Percentiles rank a stretch among this genome's conserved stretches.
Conservation (phyloP, 768 basidiomycete species). For the Mycena rebaudengoi region DNA sequence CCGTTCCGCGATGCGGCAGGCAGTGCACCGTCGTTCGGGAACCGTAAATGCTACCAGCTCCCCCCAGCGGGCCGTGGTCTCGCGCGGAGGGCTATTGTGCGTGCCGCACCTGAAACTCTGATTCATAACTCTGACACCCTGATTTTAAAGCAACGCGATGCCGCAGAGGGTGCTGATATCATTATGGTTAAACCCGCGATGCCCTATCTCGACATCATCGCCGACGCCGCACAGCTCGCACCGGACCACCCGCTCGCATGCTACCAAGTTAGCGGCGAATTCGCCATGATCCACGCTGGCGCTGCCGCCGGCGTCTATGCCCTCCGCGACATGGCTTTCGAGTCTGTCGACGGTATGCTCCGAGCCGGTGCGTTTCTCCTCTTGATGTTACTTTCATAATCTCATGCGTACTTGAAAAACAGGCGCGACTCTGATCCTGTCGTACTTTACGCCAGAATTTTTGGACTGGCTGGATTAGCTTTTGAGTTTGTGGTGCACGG, state of each 20-base stretch:
- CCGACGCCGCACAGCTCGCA: conserved; percentile 83
- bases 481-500: too few relatives aligned
- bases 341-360: conserved; percentile 90
- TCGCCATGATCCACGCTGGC: conserved; percentile 96
- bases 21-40: conserved; percentile 92
- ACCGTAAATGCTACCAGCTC: conserved; percentile 98
- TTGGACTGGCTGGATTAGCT: conserved; percentile 80
- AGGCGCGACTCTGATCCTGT: conserved; percentile 91
- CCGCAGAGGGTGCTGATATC: conserved; percentile 93
- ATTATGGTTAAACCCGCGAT: conserved; percentile 98
- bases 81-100: conserved; percentile 90
- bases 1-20: conserved; percentile 99
- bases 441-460: conserved; percentile 97
- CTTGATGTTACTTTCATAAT: not conserved
- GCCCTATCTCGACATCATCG: conserved; percentile 96
- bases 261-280: conserved; percentile 98
- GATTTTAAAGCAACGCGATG: conserved; percentile 78
- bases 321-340: conserved; percentile 92
- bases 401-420: conserved; percentile 1
- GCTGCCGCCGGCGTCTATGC: conserved; percentile 95
- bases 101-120: conserved; percentile 38
- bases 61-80: conserved; percentile 89
- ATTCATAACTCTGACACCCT: not conserved
- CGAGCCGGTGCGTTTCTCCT: conserved; percentile 74
- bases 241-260: conserved; percentile 93